A percentile compares a stretch with the other conserved stretches of the same genome.
Conservation (phyloP, 257 asterid species). For the Echium plantagineum region DNA sequence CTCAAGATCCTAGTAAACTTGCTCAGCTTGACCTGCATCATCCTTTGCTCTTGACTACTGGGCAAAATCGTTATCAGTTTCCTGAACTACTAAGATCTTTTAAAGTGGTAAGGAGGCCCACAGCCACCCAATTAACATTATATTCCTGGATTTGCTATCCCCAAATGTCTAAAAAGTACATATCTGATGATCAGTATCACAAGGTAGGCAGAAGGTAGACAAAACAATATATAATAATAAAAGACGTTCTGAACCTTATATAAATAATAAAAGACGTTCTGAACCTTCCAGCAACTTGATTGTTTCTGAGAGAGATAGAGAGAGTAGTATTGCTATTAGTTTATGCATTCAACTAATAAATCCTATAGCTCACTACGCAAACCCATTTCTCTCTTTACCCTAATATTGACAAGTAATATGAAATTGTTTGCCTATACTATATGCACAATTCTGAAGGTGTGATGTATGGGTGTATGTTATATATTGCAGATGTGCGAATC, state of each 20-base stretch:
- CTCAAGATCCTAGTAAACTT: constrained; percentile 93
- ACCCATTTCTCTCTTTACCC: not conserved
- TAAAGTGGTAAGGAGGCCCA: constrained; percentile 51
- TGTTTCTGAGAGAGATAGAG: not conserved
- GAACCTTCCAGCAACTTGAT: not conserved
- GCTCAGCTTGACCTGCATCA: constrained; percentile 81
- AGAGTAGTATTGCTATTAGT: no score
- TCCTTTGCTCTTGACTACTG: constrained; percentile 74
- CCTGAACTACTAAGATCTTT: constrained; percentile 67
- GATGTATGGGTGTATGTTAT: not conserved
- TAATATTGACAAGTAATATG: not conserved
- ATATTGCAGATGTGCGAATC: constrained; percentile 61
- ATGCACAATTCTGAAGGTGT: not conserved
- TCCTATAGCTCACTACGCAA: not conserved
- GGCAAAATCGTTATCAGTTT: constrained; percentile 60
- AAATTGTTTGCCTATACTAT: not conserved
- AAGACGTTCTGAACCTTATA: no score
- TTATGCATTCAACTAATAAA: not conserved
- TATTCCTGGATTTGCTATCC: not conserved
- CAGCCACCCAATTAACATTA: constrained; percentile 1
- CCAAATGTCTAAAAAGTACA: not conserved
- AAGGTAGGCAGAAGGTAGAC: not conserved
- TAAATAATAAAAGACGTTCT: no score
- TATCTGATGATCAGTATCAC: not conserved
- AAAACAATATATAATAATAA: no score